Conservation (phyloP, 768 basidiomycete genomes). For the Mycena kentingensis region DNA sequence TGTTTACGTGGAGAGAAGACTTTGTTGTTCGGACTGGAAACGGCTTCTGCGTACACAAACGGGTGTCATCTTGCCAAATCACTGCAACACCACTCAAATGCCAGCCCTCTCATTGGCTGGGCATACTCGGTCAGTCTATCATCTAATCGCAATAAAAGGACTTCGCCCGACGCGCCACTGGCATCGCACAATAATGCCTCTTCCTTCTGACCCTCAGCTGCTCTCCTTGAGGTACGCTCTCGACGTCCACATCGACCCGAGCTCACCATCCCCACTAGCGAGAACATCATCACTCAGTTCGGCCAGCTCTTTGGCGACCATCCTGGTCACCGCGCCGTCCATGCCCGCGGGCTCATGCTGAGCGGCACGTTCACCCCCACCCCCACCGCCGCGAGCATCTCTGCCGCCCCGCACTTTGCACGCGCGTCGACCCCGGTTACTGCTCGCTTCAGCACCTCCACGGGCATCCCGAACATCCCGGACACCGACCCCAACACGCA, state of each 20-base stretch:
- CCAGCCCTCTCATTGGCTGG: no score
- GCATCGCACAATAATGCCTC: conserved; percentile 23
- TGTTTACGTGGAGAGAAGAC: no score
- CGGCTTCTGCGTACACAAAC: no score
- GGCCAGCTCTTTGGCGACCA: conserved; percentile 19
- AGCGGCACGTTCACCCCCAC: conserved; percentile 21
- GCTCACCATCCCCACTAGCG: background rate
- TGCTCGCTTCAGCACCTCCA: conserved; percentile 25
- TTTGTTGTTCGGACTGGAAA: no score
- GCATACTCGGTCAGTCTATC: background rate
- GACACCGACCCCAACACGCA: conserved; percentile 24
- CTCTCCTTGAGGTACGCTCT: conserved; percentile 8
- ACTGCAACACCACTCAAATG: no score
- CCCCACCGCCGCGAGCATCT: conserved; percentile 17
- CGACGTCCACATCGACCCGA: background rate
- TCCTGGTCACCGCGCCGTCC: conserved; percentile 22
- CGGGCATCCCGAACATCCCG: conserved; percentile 21
- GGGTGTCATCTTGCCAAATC: no score
- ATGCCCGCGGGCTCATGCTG: conserved; percentile 22
- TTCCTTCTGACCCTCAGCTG: conserved; percentile 20
- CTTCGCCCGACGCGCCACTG: background rate
- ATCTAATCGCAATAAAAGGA: background rate
- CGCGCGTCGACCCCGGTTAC: conserved; percentile 19
- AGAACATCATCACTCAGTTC: conserved; percentile 7
- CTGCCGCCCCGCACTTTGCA: conserved; percentile 22